These are phyloP conservation scores for Arthrobotrys conoides DNA, from an alignment of 2,329 filamentous ascomycete genomes.

Conservation along the genomic window DNA sequence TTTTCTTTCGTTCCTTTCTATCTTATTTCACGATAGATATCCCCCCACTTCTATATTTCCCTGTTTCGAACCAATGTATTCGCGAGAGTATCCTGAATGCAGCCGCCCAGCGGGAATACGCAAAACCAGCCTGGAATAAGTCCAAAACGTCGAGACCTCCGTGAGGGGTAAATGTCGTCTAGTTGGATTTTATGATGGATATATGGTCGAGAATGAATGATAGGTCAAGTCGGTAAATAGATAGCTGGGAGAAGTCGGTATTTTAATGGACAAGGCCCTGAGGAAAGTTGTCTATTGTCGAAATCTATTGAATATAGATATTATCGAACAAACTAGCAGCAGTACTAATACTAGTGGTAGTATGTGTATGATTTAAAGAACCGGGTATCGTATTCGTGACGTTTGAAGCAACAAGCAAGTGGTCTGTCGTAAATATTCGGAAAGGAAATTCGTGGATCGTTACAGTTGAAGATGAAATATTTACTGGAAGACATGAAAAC, in stretches of 20 bases:
- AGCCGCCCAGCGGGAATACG: constrained; percentile 11
- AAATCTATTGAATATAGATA: constrained; percentile 11
- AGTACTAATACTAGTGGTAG: background rate
- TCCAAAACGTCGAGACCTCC: constrained; percentile 7
- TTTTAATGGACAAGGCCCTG: constrained; percentile 17
- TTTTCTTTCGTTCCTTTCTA: background rate
- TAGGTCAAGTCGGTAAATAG: background rate
- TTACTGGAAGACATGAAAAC: constrained; percentile 52
- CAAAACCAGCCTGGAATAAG: background rate
- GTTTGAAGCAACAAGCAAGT: constrained; percentile 21
- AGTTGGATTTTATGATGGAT: background rate
- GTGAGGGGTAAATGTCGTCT: constrained; percentile 26
- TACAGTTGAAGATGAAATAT: constrained; percentile 38
- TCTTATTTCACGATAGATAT: background rate
- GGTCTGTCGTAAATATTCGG: constrained; percentile 44
- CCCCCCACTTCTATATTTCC: background rate
- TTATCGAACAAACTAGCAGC: constrained; percentile 15
- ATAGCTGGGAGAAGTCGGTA: background rate
- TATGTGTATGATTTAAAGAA: background rate
- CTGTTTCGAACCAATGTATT: background rate
- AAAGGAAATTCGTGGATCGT: constrained; percentile 58
- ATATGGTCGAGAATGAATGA: constrained; percentile 1
- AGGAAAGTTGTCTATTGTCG: constrained; percentile 21
- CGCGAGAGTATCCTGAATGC: background rate
- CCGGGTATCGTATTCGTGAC: constrained; percentile 32